phyloP scores from a whole-genome alignment of 139 green algal genomes.

The Chlorella sp. region DNA sequence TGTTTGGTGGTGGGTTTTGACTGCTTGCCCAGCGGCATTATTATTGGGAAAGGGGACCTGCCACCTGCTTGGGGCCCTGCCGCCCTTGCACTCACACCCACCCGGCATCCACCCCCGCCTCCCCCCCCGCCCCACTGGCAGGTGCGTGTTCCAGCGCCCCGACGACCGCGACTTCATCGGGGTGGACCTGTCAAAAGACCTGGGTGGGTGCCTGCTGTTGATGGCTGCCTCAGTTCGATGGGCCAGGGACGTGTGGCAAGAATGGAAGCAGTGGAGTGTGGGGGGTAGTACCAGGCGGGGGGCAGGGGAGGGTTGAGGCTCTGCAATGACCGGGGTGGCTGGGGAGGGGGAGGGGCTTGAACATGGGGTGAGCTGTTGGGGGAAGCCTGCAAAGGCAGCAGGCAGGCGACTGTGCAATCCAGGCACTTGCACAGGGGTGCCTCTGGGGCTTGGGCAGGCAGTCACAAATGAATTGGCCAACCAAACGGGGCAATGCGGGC shows the following conservation, averaged over 20 bases:
- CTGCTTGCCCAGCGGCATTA: too few relatives aligned
- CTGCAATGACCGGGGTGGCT: background rate
- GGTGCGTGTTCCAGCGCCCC: conserved; percentile 69
- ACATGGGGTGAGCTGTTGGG: background rate
- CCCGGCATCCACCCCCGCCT: background rate
- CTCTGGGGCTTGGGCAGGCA: too few relatives aligned
- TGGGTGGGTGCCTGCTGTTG: conserved; percentile 38
- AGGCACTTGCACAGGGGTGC: too few relatives aligned
- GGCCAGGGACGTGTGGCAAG: background rate
- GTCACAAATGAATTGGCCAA: too few relatives aligned
- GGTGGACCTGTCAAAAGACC: conserved; percentile 65
- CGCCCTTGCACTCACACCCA: background rate
- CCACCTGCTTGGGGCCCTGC: background rate
- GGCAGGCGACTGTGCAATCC: too few relatives aligned
- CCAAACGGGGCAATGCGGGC: too few relatives aligned
- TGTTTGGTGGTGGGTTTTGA: too few relatives aligned
- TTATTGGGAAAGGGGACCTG: too few relatives aligned
- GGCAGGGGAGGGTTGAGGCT: too few relatives aligned
- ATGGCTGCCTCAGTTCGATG: too few relatives aligned
- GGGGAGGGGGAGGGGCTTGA: background rate
- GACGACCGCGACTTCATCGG: conserved; percentile 60
- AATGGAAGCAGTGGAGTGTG: background rate
- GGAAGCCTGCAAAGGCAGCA: too few relatives aligned
- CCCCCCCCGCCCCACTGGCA: background rate
- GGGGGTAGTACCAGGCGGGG: too few relatives aligned